Conservation (phyloP, 441 rosid species). For the Adansonia rubrostipa region DNA sequence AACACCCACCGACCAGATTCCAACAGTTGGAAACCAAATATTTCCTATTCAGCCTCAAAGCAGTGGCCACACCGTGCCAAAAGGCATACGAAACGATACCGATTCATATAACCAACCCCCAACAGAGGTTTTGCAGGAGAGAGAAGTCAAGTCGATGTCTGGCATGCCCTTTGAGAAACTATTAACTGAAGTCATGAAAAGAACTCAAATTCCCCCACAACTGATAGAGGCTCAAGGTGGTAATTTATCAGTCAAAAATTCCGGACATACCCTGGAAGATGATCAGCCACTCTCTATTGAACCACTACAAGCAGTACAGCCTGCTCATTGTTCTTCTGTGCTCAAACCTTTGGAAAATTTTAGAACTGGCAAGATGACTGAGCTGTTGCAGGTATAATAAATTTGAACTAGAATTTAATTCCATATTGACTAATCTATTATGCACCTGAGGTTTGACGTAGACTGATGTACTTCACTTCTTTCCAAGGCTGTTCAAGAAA, state of each 20-base stretch:
- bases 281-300: conserved; percentile 2
- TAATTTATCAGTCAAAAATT: conserved; percentile 31
- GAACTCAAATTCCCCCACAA: conserved; percentile 43
- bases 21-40: conserved; percentile 32
- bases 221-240: conserved; percentile 41
- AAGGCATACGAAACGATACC: conserved; percentile 34
- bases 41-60: conserved; percentile 31
- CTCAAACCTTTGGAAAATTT: conserved; percentile 44
- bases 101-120: conserved; percentile 30
- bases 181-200: conserved; percentile 58
- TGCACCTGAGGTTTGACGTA: conserved; percentile 20
- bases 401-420: conserved; percentile 3
- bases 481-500: conserved; percentile 84
- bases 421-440: conserved; percentile 13
- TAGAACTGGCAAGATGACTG: conserved; percentile 64
- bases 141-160: conserved; percentile 38
- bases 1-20: background rate
- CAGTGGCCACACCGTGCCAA: conserved; percentile 29
- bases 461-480: conserved; percentile 24
- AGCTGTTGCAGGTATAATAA: conserved; percentile 63
- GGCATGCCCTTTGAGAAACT: conserved; percentile 65
- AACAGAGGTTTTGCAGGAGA: conserved; percentile 30
- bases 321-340: conserved; percentile 44
- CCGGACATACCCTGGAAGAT: conserved; percentile 20
- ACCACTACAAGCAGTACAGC: conserved; percentile 69